Base-by-base conservation (phyloP, 2,329 filamentous ascomycete species). In the Ophiocordyceps camponoti-rufipedis region DNA sequence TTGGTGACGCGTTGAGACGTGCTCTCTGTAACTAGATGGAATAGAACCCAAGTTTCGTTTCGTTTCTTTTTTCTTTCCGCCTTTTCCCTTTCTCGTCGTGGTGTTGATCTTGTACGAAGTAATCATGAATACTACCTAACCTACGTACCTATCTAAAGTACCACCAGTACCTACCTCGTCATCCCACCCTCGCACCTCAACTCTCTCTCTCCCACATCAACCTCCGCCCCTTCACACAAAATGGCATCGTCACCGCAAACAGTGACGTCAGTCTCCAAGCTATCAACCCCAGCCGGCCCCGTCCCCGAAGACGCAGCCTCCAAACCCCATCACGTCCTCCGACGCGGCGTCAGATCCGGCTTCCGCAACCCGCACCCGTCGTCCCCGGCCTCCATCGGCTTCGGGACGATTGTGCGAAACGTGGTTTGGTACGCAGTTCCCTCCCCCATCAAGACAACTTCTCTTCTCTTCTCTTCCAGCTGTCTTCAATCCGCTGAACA, bases 281-380 rank as follows among this genome's bases (percentile, higher is more conserved):
- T 63, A 16, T 51, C 58, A 4, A 58, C 57, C 38, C 54, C 61
- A 19, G 53, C 56, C 33, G 52, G 58, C 41, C 54, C 35, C 18
- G 5, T 62, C 28, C 64, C 68, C 8, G 61, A 67, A 2, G 64
- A 68, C 29, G 68, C 67, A 28, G 52, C 56, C n/a, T 52, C 58
- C 19, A 67, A 68, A 46, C 59, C 68, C 18, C 71, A 75, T 50
- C 70, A 76, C 48, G 55, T 72, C 44, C 58, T 65, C 47, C 59
- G 57, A 44, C 50, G 59, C 40, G 69, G 69, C 40, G 53, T 48
- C 23, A 50, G 64, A 18, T 54, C 63, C 42, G 62, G 63, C 48
- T 76, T 75, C 55, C 59, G 60, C 47, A 76, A 75, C 49, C 65
- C 67, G 0, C 65, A 75, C 44, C 64, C 68, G n/a, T 75, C 71